Evolutionary conservation across 2,329 filamentous ascomycete species (phyloP).

Genomic region (Monilinia laxa): DNA sequence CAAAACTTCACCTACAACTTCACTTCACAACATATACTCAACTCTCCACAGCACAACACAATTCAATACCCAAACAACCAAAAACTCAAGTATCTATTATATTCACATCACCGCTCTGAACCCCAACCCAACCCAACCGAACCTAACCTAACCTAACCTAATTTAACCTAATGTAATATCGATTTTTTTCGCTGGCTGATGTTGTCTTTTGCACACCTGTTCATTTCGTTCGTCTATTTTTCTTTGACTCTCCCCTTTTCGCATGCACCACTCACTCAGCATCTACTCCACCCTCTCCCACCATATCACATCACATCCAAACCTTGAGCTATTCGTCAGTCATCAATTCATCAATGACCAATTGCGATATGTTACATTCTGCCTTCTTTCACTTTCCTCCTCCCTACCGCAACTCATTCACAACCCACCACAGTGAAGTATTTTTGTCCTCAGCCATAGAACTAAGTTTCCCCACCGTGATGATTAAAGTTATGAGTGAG

Average conservation of each 20-base stretch:
- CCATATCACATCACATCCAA: slow-evolving; percentile 3
- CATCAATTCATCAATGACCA: slow-evolving; percentile 3
- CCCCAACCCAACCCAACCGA: background rate
- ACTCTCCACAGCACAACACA: no score
- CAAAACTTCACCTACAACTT: no score
- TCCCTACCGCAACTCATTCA: background rate
- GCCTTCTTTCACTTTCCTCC: background rate
- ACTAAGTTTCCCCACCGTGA: slow-evolving; percentile 5
- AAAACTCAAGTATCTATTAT: background rate
- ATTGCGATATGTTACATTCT: slow-evolving; percentile 12
- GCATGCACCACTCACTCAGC: background rate
- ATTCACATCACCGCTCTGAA: background rate
- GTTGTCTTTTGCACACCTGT: background rate
- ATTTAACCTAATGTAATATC: background rate
- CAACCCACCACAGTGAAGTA: background rate
- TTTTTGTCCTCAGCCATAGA: background rate
- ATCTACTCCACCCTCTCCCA: no score
- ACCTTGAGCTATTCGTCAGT: background rate
- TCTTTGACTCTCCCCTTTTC: background rate
- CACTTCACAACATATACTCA: no score
- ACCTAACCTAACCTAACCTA: background rate
- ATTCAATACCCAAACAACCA: background rate
- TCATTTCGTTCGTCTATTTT: slow-evolving; percentile 1
- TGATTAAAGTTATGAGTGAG: slow-evolving; percentile 11
- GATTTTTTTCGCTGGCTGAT: background rate